Evolutionary conservation across 2,329 filamentous ascomycete genomes (phyloP), one percentile per base, ranked within the genome.

Genomic region (Nigrospora sphaerica): DNA sequence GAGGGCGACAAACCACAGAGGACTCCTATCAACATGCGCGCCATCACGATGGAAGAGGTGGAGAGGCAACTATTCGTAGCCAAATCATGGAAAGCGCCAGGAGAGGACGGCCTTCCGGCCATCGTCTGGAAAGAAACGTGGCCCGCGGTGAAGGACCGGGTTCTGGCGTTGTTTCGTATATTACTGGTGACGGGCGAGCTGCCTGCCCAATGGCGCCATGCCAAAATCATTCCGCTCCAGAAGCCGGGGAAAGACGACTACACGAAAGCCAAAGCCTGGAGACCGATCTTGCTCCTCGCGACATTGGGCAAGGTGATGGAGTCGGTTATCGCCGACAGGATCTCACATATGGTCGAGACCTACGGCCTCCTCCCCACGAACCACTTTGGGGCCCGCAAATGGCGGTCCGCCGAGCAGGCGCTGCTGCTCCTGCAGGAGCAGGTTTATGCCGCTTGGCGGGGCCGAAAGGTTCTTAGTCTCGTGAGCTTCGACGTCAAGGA

Each of bases 401-500:
- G 38, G 16, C 10, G 38, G 17, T 39, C 19, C 7, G 38, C 38
- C n/a, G 18, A 39, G 16, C 18, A 37, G n/a, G 62, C 63, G 45
- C 58, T 69, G 3, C 9, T 60, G 3, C 48, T 63, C 34, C 37
- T 66, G 14, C 39, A 58, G 43, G 53, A 64, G 48, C 14, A 56
- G 7, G 58, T 65, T 31, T 61, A 62, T 34, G 46, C 54, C 55
- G 49, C 37, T 46, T 47, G 33, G 45, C 39, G 41, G 14, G 28
- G 34, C 10, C 40, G 51, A 41, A 57, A 58, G 49, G 57, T 62
- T 9, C 48, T 67, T 6, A 64, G 59, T 41, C 52, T 68, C 11
- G 52, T 66, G 38, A 64, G 58, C 45, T 69, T 69, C 42, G 61
- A 70, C 52, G 54, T 70, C 2, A 69, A 70, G 49, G 64, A 64